These are phyloP conservation scores for Talaromyces ruber DNA, from an alignment of 495 filamentous ascomycete species.

Conservation along the genomic window DNA sequence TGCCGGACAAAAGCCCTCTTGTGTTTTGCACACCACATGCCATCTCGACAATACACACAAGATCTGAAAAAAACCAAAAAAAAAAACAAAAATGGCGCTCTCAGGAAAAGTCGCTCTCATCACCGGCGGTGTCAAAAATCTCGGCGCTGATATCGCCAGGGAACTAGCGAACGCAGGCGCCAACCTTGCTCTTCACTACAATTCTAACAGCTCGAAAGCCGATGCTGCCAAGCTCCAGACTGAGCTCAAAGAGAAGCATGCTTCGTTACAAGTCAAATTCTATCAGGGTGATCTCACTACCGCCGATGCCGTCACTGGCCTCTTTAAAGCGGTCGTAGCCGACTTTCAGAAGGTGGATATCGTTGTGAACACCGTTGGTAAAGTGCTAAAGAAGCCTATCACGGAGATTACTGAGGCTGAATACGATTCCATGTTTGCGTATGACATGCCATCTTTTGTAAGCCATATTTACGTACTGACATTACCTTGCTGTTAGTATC, in stretches of 20 bases:
- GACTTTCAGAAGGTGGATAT: conserved; percentile 41
- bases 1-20: background rate
- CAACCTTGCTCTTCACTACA: conserved; percentile 26
- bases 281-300: conserved; percentile 25
- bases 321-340: conserved; percentile 18
- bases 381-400: conserved; percentile 38
- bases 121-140: conserved; percentile 34
- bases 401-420: conserved; percentile 38
- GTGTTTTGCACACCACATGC: background rate
- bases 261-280: conserved; percentile 17
- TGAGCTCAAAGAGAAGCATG: conserved; percentile 21
- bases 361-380: conserved; percentile 45
- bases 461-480: background rate
- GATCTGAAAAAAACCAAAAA: too few species aligned
- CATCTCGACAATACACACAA: background rate
- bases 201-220: conserved; percentile 18
- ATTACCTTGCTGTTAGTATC: conserved; percentile 12
- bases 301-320: conserved; percentile 19
- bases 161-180: conserved; percentile 18
- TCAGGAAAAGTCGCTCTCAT: conserved; percentile 38
- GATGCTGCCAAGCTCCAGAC: conserved; percentile 16
- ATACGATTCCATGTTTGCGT: conserved; percentile 40
- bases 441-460: conserved; percentile 4
- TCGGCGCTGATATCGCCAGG: conserved; percentile 22
- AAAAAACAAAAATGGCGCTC: conserved; percentile 26